Percentiles rank a stretch among this genome's conserved stretches.
Evolutionary conservation across 306 rosid species (phyloP).

Genomic region (Rubus parviflorus): DNA sequence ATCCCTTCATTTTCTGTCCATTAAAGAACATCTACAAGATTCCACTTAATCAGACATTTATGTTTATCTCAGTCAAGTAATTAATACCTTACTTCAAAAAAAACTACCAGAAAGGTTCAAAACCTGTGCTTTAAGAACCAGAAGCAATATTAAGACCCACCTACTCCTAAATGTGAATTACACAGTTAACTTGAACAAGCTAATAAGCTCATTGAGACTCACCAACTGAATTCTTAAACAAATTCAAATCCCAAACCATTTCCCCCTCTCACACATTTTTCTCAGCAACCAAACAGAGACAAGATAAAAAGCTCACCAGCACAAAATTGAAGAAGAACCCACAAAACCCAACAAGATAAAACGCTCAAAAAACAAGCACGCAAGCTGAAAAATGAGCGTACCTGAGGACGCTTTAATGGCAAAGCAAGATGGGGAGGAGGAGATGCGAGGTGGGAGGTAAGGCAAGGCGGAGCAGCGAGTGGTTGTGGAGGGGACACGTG

Average conservation of each 20-base stretch:
- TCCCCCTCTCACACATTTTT: conserved; percentile 12
- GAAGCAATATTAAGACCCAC: too few species aligned
- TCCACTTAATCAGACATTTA: background rate
- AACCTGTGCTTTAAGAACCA: background rate
- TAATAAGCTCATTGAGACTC: background rate
- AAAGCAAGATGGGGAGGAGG: conserved; percentile 43
- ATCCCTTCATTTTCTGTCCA: background rate
- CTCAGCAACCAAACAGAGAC: background rate
- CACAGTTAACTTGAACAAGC: background rate
- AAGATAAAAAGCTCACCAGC: background rate
- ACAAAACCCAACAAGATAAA: background rate
- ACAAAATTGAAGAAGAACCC: conserved; percentile 2
- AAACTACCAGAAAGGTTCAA: background rate
- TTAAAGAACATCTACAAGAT: background rate
- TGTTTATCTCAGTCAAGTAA: background rate
- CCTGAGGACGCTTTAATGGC: conserved; percentile 54
- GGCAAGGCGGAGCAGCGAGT: conserved; percentile 68
- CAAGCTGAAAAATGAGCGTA: conserved; percentile 13
- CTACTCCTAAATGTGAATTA: too few species aligned
- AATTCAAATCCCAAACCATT: background rate
- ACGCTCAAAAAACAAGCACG: background rate
- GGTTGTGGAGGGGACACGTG: conserved; percentile 40
- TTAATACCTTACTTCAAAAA: background rate
- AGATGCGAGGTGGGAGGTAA: conserved; percentile 69
- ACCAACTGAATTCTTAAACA: background rate